Evolutionary conservation across 176 grass and related monocot genomes (phyloP), one percentile per base, ranked within the genome.

Genomic region (Neostapfia colusana): DNA sequence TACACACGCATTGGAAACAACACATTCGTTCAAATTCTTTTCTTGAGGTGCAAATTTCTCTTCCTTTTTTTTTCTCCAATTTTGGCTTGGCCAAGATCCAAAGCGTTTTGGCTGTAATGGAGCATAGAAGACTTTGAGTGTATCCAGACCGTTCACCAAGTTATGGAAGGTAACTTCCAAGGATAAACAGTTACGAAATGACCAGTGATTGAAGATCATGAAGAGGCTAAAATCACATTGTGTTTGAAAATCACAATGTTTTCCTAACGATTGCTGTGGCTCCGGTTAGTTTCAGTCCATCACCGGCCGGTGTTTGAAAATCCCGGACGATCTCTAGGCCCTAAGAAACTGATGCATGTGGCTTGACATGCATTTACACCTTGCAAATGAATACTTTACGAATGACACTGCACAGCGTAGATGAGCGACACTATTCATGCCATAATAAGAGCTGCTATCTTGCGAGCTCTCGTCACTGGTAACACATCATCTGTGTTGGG

Each of bases 1-100:
- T 82, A 57, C 65, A 65, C 38, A 77, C 27, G 46, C 64, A 73
- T 94, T 89, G 86, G 86, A 69, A 91, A 86, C 62, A 64, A 68
- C 72, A 61, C 74, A 10, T 76, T 82, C 34, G 49, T 62, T 81
- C 81, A 49, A 82, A 60, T 36, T 39, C 23, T 53, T 26, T 46
- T 37, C 28, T 57, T 31, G 45, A 16, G 36, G 15, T 28, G 64
- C 56, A 70, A 70, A 38, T 38, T 64, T 45, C 2, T 44, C 9
- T 10, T 48, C 20, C 41, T 73, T 37, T 74, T 73, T 37, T 74
- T 39, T 74, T 54, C 40, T 5, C 67, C 49, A 21, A 66, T 67
- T 44, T 67, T 39, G 57, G 64, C 20, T 10, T 21, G 8, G 51
- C 20, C 8, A 2, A 36, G 9, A 76, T 84, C 46, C 45, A 64